Evolutionary conservation across 192 early-diverging fungal species (phyloP).

Genomic region (Borealophlyctis nickersoniae): DNA sequence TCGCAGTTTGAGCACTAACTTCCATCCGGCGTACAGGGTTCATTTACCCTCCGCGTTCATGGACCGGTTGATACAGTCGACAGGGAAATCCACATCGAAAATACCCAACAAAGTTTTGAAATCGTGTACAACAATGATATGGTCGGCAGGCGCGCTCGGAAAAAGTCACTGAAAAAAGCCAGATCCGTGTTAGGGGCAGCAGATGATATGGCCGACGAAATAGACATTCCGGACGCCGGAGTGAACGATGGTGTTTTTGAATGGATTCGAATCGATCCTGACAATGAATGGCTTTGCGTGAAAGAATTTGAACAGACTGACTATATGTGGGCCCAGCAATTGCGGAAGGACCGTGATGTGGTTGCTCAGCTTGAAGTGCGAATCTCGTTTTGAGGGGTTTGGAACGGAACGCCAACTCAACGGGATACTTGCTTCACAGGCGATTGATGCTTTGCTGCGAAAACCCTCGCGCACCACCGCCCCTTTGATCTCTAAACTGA

Average conservation of each 20-base stretch:
- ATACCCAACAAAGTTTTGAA: constrained; percentile 71
- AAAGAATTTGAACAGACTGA: constrained; percentile 84
- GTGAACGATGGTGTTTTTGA: constrained; percentile 76
- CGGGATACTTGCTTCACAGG: constrained; percentile 31
- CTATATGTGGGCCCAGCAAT: constrained; percentile 94
- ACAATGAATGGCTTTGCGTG: constrained; percentile 88
- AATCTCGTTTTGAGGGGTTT: background rate
- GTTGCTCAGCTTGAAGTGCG: constrained; percentile 82
- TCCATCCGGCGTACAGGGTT: constrained; percentile 30
- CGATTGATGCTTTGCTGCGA: constrained; percentile 62
- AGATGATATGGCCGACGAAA: constrained; percentile 40
- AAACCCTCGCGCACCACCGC: constrained; percentile 60
- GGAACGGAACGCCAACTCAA: background rate
- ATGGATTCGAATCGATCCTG: constrained; percentile 94
- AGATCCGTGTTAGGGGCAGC: constrained; percentile 50
- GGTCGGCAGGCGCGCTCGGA: no score
- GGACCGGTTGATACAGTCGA: constrained; percentile 59
- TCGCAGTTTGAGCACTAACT: background rate
- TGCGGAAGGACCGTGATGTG: constrained; percentile 87
- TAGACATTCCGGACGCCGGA: constrained; percentile 21
- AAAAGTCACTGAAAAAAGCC: no score
- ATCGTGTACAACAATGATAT: no score
- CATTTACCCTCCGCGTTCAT: constrained; percentile 53
- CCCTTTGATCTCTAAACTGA: constrained; percentile 70
- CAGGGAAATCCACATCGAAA: constrained; percentile 68